Conservation (phyloP, 2,329 filamentous ascomycete species). For the Cercospora zeae-maydis region DNA sequence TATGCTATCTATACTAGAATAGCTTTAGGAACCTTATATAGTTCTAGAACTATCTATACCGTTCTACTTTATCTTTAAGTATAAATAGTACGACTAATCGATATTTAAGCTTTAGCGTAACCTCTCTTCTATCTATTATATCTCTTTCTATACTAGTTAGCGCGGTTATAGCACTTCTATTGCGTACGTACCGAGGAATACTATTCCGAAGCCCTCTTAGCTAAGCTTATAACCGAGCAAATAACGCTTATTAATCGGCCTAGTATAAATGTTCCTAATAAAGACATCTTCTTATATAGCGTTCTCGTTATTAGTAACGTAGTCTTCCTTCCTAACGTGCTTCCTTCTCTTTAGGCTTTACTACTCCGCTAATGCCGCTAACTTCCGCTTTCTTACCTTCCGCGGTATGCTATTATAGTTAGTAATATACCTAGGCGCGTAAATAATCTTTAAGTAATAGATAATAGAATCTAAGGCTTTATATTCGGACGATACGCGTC, state of each 20-base stretch:
- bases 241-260: not conserved
- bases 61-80: not conserved
- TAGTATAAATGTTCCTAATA: not conserved
- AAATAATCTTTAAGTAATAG: too few species aligned
- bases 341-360: not conserved
- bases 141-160: constrained; percentile 6
- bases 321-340: not conserved
- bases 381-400: not conserved
- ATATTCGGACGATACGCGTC: too few species aligned
- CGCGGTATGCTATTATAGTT: not conserved
- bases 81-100: not conserved
- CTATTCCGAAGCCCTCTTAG: constrained; percentile 7
- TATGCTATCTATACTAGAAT: constrained; percentile 1
- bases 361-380: not conserved
- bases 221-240: constrained; percentile 5
- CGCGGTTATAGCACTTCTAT: not conserved
- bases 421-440: too few species aligned
- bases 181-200: constrained; percentile 5
- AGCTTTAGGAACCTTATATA: not conserved
- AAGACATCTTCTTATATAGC: not conserved
- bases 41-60: not conserved
- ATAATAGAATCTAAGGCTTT: too few species aligned
- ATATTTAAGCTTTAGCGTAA: constrained; percentile 6
- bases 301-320: not conserved
- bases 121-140: constrained; percentile 1